Evolutionary conservation across 441 rosid genomes (phyloP).

Genomic region (Populus hybrid): DNA sequence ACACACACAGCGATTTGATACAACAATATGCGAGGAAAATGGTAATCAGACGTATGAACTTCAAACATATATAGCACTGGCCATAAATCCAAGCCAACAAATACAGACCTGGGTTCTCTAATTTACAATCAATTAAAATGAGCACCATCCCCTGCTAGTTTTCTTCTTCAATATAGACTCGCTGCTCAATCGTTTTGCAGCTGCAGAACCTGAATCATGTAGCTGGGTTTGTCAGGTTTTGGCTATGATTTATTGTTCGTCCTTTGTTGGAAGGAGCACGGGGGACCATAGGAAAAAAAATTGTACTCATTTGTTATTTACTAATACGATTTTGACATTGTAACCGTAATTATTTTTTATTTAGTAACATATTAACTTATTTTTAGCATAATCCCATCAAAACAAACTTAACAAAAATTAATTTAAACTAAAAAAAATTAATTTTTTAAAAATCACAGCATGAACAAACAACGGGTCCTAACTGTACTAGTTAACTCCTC

Average conservation of each 20-base stretch:
- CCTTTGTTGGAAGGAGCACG: too few species aligned
- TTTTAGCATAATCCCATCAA: not conserved
- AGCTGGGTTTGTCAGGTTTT: not conserved
- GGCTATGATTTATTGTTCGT: not conserved
- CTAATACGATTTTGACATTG: not conserved
- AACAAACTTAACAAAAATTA: too few species aligned
- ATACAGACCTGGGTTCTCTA: not conserved
- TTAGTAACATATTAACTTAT: too few species aligned
- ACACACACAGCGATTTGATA: not conserved
- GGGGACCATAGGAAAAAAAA: not conserved
- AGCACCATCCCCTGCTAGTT: too few species aligned
- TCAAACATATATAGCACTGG: too few species aligned
- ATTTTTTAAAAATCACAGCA: too few species aligned
- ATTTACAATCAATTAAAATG: too few species aligned
- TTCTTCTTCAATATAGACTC: not conserved
- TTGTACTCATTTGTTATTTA: not conserved
- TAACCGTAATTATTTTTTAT: too few species aligned
- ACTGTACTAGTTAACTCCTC: slow-evolving; percentile 7
- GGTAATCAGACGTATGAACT: not conserved
- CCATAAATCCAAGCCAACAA: not conserved
- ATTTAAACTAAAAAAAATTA: too few species aligned
- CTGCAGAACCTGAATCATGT: too few species aligned
- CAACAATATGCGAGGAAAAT: not conserved
- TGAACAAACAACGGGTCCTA: too few species aligned
- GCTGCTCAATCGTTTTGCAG: not conserved